These are phyloP conservation scores for Gyromitra esculenta DNA, from an alignment of 2,329 filamentous ascomycete genomes.

Conservation along the genomic window DNA sequence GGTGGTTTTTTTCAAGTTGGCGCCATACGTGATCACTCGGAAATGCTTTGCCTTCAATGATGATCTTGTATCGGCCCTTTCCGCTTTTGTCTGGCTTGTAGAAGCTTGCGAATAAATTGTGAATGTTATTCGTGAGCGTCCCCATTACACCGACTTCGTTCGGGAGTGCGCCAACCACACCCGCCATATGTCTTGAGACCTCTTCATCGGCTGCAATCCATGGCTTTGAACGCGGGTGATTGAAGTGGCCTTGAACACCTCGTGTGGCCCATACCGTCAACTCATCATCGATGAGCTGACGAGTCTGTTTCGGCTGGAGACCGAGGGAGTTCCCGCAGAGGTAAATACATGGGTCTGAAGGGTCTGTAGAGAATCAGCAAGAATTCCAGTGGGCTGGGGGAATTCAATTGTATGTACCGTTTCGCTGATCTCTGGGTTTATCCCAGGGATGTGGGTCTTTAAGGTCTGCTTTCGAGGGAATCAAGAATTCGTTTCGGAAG, in stretches of 20 bases:
- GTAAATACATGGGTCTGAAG: conserved; percentile 70
- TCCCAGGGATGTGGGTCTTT: conserved; percentile 62
- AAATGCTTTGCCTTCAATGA: conserved; percentile 90
- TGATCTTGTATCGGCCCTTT: conserved; percentile 72
- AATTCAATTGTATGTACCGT: conserved; percentile 29
- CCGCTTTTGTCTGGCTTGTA: conserved; percentile 73
- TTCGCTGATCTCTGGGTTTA: conserved; percentile 32
- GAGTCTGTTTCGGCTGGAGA: conserved; percentile 77
- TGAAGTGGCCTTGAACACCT: conserved; percentile 86
- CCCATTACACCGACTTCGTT: conserved; percentile 88
- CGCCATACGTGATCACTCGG: conserved; percentile 79
- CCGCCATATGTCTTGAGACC: conserved; percentile 74
- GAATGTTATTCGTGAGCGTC: conserved; percentile 81
- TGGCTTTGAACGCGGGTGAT: conserved; percentile 72
- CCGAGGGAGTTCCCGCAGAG: conserved; percentile 91
- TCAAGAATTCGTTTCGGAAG: conserved; percentile 76
- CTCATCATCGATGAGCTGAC: conserved; percentile 74
- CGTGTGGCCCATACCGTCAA: conserved; percentile 85
- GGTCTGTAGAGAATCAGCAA: conserved; percentile 56
- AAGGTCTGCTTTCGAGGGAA: conserved; percentile 78
- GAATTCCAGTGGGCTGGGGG: neutral
- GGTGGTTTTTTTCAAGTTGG: neutral
- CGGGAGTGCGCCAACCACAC: conserved; percentile 76
- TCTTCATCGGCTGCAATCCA: conserved; percentile 84
- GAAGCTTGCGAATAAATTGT: conserved; percentile 84